These are phyloP conservation scores for Bombardia bombarda DNA, from an alignment of 495 filamentous ascomycete species.

Conservation along the genomic window DNA sequence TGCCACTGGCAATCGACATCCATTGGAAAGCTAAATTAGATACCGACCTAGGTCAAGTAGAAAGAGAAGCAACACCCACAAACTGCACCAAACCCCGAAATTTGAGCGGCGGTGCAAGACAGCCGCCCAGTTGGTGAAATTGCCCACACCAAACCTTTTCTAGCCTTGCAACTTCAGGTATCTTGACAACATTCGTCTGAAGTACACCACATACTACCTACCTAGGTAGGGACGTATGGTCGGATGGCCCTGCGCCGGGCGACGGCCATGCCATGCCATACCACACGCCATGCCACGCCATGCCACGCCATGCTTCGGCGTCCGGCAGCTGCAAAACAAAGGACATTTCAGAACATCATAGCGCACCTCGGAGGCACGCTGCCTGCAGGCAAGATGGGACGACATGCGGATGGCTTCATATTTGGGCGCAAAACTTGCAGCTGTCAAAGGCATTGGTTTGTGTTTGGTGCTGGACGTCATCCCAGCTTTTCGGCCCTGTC, in stretches of 20 bases:
- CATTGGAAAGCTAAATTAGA: too few species aligned
- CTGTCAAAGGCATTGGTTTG: constrained; percentile 1
- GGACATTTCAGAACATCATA: constrained; percentile 9
- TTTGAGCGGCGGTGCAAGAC: too few species aligned
- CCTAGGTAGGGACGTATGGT: neutral
- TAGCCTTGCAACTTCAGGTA: too few species aligned
- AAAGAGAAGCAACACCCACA: too few species aligned
- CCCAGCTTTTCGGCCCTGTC: too few species aligned
- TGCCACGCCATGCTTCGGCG: neutral
- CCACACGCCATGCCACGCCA: neutral
- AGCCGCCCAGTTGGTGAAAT: too few species aligned
- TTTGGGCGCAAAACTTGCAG: neutral
- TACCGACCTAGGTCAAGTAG: too few species aligned
- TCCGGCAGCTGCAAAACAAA: constrained; percentile 2
- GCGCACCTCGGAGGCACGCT: neutral
- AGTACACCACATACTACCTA: too few species aligned
- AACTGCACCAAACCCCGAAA: too few species aligned
- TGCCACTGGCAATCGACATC: too few species aligned
- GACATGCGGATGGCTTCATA: neutral
- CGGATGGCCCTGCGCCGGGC: neutral
- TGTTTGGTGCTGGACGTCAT: constrained; percentile 5
- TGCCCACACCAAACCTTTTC: too few species aligned
- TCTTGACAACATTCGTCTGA: too few species aligned
- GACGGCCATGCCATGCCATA: neutral
- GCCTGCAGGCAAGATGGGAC: constrained; percentile 2